Evolutionary conservation across 2,329 filamentous ascomycete species (phyloP), one percentile per base, ranked within the genome.

Genomic region (Zasmidium angulare): DNA sequence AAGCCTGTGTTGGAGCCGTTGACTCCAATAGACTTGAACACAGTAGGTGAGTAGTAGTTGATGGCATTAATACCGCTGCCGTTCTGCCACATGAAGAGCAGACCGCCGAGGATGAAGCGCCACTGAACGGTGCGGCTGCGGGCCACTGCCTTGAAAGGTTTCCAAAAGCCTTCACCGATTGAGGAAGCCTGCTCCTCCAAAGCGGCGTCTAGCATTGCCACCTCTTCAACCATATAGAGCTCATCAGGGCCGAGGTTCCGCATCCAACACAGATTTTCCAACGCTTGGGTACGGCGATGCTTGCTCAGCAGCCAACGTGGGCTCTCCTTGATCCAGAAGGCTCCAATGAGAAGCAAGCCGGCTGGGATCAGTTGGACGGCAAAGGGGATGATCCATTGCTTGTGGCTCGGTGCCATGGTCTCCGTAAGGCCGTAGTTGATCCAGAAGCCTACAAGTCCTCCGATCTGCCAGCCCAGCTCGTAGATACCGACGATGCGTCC

Each of bases 81-180:
- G 67, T 93, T 93, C 74, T 93, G 90, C 82, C 86, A 91, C 55
- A 93, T 78, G 79, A 93, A 93, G 20, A 93, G 80, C 68, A 89
- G 83, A 56, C 84, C 83, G 50, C 89, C 89, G 11, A 93, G 81
- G 72, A 90, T 84, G 75, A 93, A 86, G 46, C 89, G 84, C 79
- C 86, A 90, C 65, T 84, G 84, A 23, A 89, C 82, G 69, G 82
- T 82, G 59, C 76, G 79, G 64, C 84, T 76, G 66, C 79, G 81
- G 58, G 82, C 78, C 21, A 84, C 79, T 7, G 79, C 77, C 60
- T 78, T 72, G 76, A 91, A 90, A 0, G 88, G 88, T 74, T 87
- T 86, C 86, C 86, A 91, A 80, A 92, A 91, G 2, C 89, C 89
- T 17, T 84, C 75, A 9, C 89, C 89, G 49, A 91, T 84, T 26